Evolutionary conservation across 2,329 filamentous ascomycete genomes (phyloP), one percentile per base, ranked within the genome.

Genomic region (Uncinocarpus reesii): DNA sequence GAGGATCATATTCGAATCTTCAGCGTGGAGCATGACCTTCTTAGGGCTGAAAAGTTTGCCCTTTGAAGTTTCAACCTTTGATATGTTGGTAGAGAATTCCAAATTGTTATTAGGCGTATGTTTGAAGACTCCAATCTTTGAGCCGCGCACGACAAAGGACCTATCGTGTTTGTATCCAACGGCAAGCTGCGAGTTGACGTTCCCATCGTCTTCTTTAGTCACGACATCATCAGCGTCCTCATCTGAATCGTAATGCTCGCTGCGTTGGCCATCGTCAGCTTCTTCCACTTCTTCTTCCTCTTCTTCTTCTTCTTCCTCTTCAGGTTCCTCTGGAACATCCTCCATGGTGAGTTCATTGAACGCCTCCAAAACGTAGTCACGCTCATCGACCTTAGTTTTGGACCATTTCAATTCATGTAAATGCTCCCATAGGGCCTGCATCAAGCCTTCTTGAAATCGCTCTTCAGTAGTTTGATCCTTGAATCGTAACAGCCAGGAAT

Each of bases 121-220:
- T 66, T 93, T 96, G 77, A 98, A 98, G 34, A 98, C 92, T 47
- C 92, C 92, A 64, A 98, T 98, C 76, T 96, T 95, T 58, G 89
- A 92, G 26, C 92, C 92, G 54, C 92, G 84, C 36, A 98, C 88
- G 49, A 98, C 92, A 58, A 96, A 98, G 0, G 92, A 96, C 51
- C 92, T 80, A 63, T 98, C 92, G 56, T 95, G 85, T 67, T 94
- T 96, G 71, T 95, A 95, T 48, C 92, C 92, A 44, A 98, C 92
- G 10, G 92, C 92, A 47, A 98, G 77, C 61, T 92, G 86, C 1
- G 88, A 93, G 72, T 96, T 98, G 64, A 87, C 77, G 59, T 93
- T 89, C 35, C 83, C 84, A 56, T 92, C 85, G 46, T 81, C 73
- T 40, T 86, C 80, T 36, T 69, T 72, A 4, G 78, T 79, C 26